A percentile compares a stretch with the other conserved stretches of the same genome.
phyloP scores from a whole-genome alignment of 1,284 basidiomycete genomes.

The Trichosporon coremiiforme region DNA sequence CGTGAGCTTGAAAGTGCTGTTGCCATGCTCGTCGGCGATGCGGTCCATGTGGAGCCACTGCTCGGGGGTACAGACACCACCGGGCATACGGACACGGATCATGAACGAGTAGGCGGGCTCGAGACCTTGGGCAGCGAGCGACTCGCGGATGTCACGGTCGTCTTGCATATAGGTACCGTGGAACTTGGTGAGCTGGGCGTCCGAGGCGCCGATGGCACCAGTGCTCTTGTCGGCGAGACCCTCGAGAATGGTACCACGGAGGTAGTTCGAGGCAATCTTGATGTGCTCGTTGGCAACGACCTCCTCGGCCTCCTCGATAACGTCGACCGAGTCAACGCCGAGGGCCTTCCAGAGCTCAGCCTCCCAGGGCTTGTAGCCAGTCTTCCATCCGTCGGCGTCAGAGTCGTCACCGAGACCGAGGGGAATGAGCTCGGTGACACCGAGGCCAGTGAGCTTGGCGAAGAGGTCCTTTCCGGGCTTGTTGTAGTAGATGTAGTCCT shows the following conservation, averaged over 20 bases:
- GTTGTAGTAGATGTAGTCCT: slow-evolving; percentile 98
- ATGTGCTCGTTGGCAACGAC: slow-evolving; percentile 99
- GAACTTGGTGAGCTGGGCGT: slow-evolving; percentile 97
- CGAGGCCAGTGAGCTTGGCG: slow-evolving; percentile 71
- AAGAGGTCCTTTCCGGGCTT: slow-evolving; percentile 93
- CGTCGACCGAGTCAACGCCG: slow-evolving; percentile 86
- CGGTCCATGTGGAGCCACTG: slow-evolving; percentile 97
- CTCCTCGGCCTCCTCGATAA: slow-evolving; percentile 90
- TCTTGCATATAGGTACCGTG: slow-evolving; percentile 97
- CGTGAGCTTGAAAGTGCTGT: slow-evolving; percentile 94
- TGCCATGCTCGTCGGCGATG: slow-evolving; percentile 93
- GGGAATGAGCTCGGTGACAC: slow-evolving; percentile 69
- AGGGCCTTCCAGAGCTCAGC: slow-evolving; percentile 89
- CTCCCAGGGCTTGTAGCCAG: slow-evolving; percentile 96
- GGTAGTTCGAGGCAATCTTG: slow-evolving; percentile 93
- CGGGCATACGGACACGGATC: slow-evolving; percentile 96
- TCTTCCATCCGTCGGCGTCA: slow-evolving; percentile 93
- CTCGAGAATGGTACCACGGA: slow-evolving; percentile 92
- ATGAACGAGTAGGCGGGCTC: slow-evolving; percentile 98
- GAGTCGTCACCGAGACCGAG: slow-evolving; percentile 95
- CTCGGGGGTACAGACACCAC: slow-evolving; percentile 84
- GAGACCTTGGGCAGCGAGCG: slow-evolving; percentile 86
- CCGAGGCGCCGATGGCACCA: slow-evolving; percentile 83
- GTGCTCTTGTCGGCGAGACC: slow-evolving; percentile 85
- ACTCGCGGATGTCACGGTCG: slow-evolving; percentile 96